Conservation (phyloP, 345 rosid genomes). For the Erodium maritimum region DNA sequence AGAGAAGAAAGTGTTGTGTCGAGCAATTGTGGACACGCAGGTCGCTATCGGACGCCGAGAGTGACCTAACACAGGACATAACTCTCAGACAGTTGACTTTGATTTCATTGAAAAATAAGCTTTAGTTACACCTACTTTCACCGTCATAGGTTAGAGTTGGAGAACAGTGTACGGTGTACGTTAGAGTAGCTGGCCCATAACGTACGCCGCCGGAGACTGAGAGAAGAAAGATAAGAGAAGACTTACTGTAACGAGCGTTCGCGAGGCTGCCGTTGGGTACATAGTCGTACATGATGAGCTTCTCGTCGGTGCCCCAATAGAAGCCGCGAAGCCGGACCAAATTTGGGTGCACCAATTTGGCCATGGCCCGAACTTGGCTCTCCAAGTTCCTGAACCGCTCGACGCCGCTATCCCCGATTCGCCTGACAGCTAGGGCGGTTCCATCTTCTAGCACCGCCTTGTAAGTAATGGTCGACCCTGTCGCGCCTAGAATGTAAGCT, state of each 20-base stretch:
- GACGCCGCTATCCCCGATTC: slow-evolving; percentile 64
- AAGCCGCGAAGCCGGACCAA: slow-evolving; percentile 82
- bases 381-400: slow-evolving; percentile 82
- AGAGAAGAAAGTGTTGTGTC: background rate
- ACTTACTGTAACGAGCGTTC: slow-evolving; percentile 83
- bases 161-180: background rate
- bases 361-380: slow-evolving; percentile 61
- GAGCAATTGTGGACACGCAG: background rate
- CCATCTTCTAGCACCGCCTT: slow-evolving; percentile 91
- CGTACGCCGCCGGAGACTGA: background rate
- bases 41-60: slow-evolving; percentile 30
- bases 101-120: slow-evolving; percentile 42
- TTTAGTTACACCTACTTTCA: slow-evolving; percentile 37
- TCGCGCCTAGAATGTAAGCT: slow-evolving; percentile 79
- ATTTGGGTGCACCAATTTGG: slow-evolving; percentile 77
- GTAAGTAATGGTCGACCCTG: slow-evolving; percentile 88
- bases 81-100: slow-evolving; percentile 31
- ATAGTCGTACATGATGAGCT: slow-evolving; percentile 67
- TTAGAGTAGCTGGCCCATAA: background rate
- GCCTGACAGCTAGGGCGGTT: slow-evolving; percentile 70
- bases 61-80: background rate
- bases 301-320: slow-evolving; percentile 70
- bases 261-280: slow-evolving; percentile 85
- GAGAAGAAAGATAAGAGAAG: background rate
- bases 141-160: background rate